A percentile compares a stretch with the other conserved stretches of the same genome.
Conservation (phyloP, 2,329 filamentous ascomycete species). For the Periglandula ipomoeae region DNA sequence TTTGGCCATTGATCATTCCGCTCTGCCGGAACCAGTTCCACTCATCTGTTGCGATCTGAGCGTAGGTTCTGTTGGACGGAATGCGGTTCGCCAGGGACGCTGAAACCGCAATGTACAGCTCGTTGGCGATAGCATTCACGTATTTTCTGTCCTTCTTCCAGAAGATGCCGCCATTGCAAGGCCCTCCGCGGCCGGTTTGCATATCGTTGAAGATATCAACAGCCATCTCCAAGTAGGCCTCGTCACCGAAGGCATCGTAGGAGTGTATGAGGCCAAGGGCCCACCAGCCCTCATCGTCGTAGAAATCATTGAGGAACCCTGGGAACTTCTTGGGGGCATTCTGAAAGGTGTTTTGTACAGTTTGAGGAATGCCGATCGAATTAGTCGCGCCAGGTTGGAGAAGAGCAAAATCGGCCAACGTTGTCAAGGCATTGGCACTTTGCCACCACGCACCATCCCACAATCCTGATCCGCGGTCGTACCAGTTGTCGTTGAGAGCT, state of each 20-base stretch:
- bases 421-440: conserved; percentile 56
- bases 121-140: conserved; percentile 49
- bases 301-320: conserved; percentile 41
- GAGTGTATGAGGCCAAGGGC: conserved; percentile 47
- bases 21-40: conserved; percentile 43
- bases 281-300: conserved; percentile 57
- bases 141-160: conserved; percentile 44
- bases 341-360: conserved; percentile 35
- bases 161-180: conserved; percentile 44
- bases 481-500: conserved; percentile 48
- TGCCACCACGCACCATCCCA: conserved; percentile 68
- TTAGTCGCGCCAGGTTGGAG: conserved; percentile 24
- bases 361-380: conserved; percentile 26
- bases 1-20: conserved; percentile 42
- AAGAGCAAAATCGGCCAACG: conserved; percentile 44
- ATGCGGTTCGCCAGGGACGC: conserved; percentile 44
- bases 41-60: conserved; percentile 36
- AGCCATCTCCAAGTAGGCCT: conserved; percentile 42
- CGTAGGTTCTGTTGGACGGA: conserved; percentile 31
- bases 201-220: conserved; percentile 48
- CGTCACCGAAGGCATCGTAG: conserved; percentile 43
- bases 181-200: conserved; percentile 34
- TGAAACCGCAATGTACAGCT: conserved; percentile 46
- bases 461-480: conserved; percentile 48
- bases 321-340: conserved; percentile 32